phyloP scores from a whole-genome alignment of 441 rosid species.

The Sinapis alba region DNA sequence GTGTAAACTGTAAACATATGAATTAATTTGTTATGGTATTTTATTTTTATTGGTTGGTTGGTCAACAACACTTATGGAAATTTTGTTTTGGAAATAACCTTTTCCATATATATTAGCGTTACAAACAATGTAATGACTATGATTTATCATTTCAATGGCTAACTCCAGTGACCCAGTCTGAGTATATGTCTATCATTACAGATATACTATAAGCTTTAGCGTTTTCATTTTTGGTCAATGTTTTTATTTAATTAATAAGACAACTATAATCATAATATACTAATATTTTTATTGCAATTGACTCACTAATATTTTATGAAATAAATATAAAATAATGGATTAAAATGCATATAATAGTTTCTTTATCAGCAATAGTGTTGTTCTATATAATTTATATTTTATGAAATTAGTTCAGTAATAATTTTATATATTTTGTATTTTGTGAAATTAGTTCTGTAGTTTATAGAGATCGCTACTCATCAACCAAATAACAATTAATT shows the following conservation, averaged over 20 bases:
- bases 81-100: background rate
- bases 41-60: background rate
- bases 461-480: too few relatives aligned
- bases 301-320: background rate
- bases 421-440: too few relatives aligned
- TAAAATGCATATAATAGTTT: background rate
- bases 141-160: constrained; percentile 1
- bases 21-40: background rate
- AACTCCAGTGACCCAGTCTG: too few relatives aligned
- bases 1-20: background rate
- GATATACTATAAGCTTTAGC: background rate
- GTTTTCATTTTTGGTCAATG: background rate
- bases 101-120: background rate
- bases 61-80: background rate
- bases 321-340: background rate
- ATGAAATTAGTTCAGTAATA: background rate
- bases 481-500: background rate
- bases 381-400: background rate
- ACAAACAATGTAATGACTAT: background rate
- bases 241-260: background rate
- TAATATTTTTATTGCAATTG: background rate
- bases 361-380: background rate
- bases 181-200: background rate
- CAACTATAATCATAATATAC: background rate
- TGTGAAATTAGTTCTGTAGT: too few relatives aligned